Evolutionary conservation across 2,329 filamentous ascomycete species (phyloP), one percentile per base, ranked within the genome.

Genomic region (Neospermospora avenae): DNA sequence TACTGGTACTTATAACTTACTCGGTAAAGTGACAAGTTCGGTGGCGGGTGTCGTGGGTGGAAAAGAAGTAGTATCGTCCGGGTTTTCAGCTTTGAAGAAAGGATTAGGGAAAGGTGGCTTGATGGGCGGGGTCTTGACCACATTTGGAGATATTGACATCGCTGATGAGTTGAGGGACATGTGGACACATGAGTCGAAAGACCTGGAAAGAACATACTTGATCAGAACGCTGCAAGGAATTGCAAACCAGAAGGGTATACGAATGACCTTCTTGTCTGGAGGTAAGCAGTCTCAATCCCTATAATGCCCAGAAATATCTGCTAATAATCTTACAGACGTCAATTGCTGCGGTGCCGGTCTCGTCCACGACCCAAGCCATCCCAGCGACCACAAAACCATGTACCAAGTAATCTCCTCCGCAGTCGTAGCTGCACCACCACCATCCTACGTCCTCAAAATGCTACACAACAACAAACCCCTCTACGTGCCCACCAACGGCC

Each of bases 181-280:
- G 80, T 99, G 95, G 95, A 99, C 95, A 22, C 95, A 99, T 71
- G 93, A 98, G 55, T 93, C 89, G 55, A 99, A 98, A 82, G 95
- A 99, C 69, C 85, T 99, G 42, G 95, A 99, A 77, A 84, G 95
- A 59, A 99, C 95, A 6, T 99, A 99, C 73, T 80, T 99, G 63
- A 96, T 99, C 72, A 88, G 95, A 65, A 99, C 95, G 0, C 82
- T 99, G 2, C 95, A 99, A 77, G 91, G 92, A 25, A 98, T 99
- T 69, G 83, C 95, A 1, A 91, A 96, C 73, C 93, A 96, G 75
- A 97, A 97, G 77, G 93, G 90, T 25, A 84, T 99, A 51, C 88
- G 95, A 49, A 97, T 99, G 90, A 97, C 93, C 1, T 98, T 99
- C 78, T 78, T 99, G 64, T 96, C 91, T 16, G 95, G 95, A 71